phyloP scores from a whole-genome alignment of 345 rosid genomes.

The Cardamine resedifolia region DNA sequence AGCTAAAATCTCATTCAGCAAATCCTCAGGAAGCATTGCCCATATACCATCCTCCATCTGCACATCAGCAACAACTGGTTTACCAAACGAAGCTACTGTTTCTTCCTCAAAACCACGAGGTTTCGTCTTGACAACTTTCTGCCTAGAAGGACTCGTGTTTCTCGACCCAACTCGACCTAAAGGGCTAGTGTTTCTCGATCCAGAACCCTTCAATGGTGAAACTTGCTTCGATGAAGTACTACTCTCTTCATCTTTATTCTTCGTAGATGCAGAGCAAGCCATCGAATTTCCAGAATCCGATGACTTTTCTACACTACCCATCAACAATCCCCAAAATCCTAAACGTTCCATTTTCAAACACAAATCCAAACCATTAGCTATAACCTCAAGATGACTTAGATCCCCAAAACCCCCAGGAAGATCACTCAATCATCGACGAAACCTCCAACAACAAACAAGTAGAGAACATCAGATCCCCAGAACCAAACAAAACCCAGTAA shows the following conservation, averaged over 20 bases:
- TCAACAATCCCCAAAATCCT: conserved; percentile 40
- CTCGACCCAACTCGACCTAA: conserved; percentile 71
- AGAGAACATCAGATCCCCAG: conserved; percentile 17
- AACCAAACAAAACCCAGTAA: conserved; percentile 5
- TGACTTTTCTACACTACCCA: conserved; percentile 57
- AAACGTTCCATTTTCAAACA: conserved; percentile 33
- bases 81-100: conserved; percentile 76
- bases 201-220: conserved; percentile 60
- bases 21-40: conserved; percentile 98
- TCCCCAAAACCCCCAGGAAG: conserved; percentile 5
- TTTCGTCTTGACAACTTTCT: conserved; percentile 80
- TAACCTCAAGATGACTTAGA: neutral
- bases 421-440: conserved; percentile 9
- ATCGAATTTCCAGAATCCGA: conserved; percentile 49
- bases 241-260: conserved; percentile 45
- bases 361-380: conserved; percentile 20
- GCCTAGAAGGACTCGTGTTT: conserved; percentile 85
- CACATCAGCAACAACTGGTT: conserved; percentile 59
- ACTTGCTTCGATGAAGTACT: conserved; percentile 50
- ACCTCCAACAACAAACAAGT: neutral
- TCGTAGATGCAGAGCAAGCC: conserved; percentile 36
- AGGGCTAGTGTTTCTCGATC: conserved; percentile 80
- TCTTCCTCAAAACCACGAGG: conserved; percentile 98
- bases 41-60: conserved; percentile 91
- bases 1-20: conserved; percentile 81